Evolutionary conservation across 2,329 filamentous ascomycete genomes (phyloP).

Genomic region (Diaporthe destruens): DNA sequence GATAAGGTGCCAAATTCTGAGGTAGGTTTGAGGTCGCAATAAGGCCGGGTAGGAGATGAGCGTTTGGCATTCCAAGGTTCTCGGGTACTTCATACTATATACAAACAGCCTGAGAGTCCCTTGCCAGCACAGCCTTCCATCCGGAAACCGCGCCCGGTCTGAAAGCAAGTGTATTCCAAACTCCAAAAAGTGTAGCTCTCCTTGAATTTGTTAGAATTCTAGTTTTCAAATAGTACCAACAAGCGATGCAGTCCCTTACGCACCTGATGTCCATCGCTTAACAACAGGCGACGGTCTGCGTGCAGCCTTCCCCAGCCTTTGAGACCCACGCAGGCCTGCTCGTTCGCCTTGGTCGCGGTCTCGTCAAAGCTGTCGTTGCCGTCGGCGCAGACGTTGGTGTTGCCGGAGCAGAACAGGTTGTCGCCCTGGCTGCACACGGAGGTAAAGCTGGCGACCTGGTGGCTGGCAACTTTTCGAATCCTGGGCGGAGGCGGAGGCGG

Average conservation of each 20-base stretch:
- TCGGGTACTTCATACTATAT: neutral
- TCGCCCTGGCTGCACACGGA: conserved; percentile 8
- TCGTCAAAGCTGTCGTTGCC: neutral
- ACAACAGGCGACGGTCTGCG: conserved; percentile 16
- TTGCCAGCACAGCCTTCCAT: neutral
- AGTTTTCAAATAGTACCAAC: accelerated
- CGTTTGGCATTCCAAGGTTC: no score
- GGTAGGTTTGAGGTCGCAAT: neutral
- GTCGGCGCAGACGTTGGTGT: conserved; percentile 1
- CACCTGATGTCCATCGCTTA: neutral
- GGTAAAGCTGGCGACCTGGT: conserved; percentile 1
- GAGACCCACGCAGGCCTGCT: neutral
- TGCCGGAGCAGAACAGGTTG: conserved; percentile 16
- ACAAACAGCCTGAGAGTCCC: neutral
- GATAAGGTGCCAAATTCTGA: neutral
- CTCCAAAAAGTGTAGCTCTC: neutral
- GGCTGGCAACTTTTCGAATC: no score
- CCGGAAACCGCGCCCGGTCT: no score
- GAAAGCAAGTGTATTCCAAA: neutral
- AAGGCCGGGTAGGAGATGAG: neutral
- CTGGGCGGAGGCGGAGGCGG: conserved; percentile 9
- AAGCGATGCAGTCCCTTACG: neutral
- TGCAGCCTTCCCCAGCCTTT: neutral
- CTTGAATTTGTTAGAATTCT: neutral
- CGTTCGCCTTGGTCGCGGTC: conserved; percentile 14